These are phyloP conservation scores for Eimeria necatrix DNA, from an alignment of 169 alveolate genomes.

Conservation along the genomic window DNA sequence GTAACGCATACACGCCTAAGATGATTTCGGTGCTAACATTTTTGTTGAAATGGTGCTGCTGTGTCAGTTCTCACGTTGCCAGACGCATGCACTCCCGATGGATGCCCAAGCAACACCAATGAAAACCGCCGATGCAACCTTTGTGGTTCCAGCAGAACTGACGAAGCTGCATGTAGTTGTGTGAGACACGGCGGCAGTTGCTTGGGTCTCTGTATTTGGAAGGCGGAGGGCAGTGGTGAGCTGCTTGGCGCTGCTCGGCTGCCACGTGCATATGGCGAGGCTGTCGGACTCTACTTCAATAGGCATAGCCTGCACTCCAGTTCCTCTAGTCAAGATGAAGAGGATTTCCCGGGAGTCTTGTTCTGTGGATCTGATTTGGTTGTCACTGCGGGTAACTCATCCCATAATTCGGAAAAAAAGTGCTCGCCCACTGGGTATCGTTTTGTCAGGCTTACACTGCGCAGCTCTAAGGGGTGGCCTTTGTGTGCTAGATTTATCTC, in stretches of 20 bases:
- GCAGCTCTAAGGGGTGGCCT: too few species aligned
- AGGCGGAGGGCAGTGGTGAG: slow-evolving; percentile 62
- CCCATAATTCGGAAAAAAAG: not conserved
- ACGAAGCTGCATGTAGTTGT: not conserved
- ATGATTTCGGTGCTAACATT: not conserved
- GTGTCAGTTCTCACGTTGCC: slow-evolving; percentile 26
- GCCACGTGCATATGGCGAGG: slow-evolving; percentile 56
- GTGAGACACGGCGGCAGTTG: not conserved
- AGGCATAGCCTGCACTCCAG: not conserved
- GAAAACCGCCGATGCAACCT: not conserved
- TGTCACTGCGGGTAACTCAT: slow-evolving; percentile 60
- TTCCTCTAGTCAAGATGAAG: not conserved
- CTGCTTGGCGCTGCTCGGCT: slow-evolving; percentile 50
- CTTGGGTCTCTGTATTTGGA: slow-evolving; percentile 52
- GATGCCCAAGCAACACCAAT: not conserved
- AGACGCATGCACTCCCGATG: not conserved
- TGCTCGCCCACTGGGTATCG: too few species aligned
- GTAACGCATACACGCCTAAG: not conserved
- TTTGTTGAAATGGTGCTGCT: not conserved
- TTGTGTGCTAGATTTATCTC: too few species aligned
- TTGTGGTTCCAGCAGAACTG: slow-evolving; percentile 32
- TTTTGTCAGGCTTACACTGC: too few species aligned
- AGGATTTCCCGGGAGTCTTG: slow-evolving; percentile 32
- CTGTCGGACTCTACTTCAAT: not conserved
- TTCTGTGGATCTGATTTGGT: slow-evolving; percentile 57